Percentiles rank a stretch among this genome's conserved stretches.
Conservation (phyloP, 2,329 filamentous ascomycete genomes). For the Neofusicoccum kwambonambiense region DNA sequence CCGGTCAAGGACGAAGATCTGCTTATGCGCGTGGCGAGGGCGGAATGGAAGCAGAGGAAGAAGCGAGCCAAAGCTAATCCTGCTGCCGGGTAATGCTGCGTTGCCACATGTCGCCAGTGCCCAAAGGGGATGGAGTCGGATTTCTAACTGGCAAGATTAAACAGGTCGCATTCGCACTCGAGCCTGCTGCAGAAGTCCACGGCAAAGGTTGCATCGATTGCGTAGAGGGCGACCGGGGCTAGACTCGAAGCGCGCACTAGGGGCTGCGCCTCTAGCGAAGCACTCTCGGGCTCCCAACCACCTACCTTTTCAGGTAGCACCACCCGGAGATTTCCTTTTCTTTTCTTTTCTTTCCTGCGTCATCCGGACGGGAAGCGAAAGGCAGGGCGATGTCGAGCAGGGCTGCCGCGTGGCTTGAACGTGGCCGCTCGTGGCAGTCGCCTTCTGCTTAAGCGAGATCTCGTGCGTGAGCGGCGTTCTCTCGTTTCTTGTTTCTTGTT, state of each 20-base stretch:
- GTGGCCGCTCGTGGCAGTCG: not conserved
- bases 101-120: slow-evolving; percentile 6
- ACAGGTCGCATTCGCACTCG: slow-evolving; percentile 11
- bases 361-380: not conserved
- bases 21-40: slow-evolving; percentile 83
- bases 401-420: slow-evolving; percentile 11
- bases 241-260: slow-evolving; percentile 1
- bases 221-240: slow-evolving; percentile 13
- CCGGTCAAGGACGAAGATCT: slow-evolving; percentile 92
- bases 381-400: slow-evolving; percentile 2
- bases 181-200: slow-evolving; percentile 3
- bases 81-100: slow-evolving; percentile 8
- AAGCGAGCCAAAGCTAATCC: slow-evolving; percentile 37
- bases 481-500: not conserved
- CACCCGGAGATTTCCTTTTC: slow-evolving; percentile 5
- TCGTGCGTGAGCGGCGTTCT: not conserved
- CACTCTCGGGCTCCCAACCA: not conserved
- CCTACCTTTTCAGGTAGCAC: slow-evolving; percentile 11
- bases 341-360: not conserved
- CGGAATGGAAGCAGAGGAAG: slow-evolving; percentile 76
- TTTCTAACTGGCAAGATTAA: slow-evolving; percentile 5
- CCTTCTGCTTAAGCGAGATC: not conserved
- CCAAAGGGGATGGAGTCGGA: not conserved
- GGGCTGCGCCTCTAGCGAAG: slow-evolving; percentile 5
- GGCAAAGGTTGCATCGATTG: slow-evolving; percentile 15